Conservation (phyloP, 179 eudicot genomes). For the Amaranthus tricolor region DNA sequence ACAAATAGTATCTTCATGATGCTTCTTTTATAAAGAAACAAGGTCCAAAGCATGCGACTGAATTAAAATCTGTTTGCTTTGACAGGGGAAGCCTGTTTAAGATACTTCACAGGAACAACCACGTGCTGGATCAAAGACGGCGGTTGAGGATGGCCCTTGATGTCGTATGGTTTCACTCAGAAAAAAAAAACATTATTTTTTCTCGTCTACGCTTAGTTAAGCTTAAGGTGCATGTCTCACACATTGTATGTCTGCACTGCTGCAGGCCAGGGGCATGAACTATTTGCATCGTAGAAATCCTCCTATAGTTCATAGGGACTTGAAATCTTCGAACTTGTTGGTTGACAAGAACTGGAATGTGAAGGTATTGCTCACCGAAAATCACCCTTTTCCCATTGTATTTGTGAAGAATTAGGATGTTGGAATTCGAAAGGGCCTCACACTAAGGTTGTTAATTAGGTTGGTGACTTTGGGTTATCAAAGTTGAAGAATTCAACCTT, state of each 20-base stretch:
- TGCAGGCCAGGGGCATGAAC: constrained; percentile 83
- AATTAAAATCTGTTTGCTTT: constrained; percentile 5
- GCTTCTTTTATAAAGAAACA: background rate
- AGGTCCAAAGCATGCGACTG: constrained; percentile 3
- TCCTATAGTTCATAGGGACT: constrained; percentile 76
- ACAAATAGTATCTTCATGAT: background rate
- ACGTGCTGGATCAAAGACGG: constrained; percentile 48
- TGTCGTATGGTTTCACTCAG: constrained; percentile 47
- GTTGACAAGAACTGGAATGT: constrained; percentile 83
- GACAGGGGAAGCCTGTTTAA: constrained; percentile 80
- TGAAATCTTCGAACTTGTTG: constrained; percentile 78
- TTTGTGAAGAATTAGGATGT: background rate
- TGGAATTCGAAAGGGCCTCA: background rate
- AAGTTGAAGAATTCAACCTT: constrained; percentile 43
- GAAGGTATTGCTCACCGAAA: constrained; percentile 42
- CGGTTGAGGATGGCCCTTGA: constrained; percentile 79
- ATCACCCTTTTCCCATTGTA: too few relatives aligned
- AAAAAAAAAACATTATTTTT: background rate
- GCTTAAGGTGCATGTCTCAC: background rate
- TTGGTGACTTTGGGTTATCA: constrained; percentile 51
- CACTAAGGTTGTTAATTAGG: constrained; percentile 24
- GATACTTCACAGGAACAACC: constrained; percentile 63
- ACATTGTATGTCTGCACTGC: constrained; percentile 13
- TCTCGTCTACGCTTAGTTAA: background rate
- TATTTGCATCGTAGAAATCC: constrained; percentile 82